Conservation (phyloP, 495 filamentous ascomycete species). For the Elasticomyces elasticus region DNA sequence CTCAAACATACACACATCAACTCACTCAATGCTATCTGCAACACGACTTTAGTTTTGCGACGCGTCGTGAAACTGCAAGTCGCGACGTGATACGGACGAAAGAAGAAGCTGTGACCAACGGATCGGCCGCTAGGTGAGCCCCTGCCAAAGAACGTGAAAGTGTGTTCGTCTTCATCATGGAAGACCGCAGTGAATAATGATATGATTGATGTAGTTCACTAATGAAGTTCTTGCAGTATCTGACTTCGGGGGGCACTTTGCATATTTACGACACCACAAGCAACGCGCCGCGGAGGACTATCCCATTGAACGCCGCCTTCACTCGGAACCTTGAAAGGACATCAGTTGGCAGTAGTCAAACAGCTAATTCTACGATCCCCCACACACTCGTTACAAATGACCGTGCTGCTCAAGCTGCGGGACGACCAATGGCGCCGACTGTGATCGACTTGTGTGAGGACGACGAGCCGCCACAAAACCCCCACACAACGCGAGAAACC, state of each 20-base stretch:
- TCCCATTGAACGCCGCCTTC: neutral
- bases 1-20: neutral
- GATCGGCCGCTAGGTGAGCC: neutral
- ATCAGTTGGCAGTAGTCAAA: neutral
- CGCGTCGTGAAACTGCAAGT: neutral
- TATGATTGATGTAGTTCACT: no score
- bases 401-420: neutral
- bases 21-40: neutral
- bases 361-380: neutral
- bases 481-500: neutral
- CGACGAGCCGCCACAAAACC: neutral
- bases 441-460: neutral
- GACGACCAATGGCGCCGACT: neutral
- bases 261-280: neutral
- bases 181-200: neutral
- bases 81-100: neutral
- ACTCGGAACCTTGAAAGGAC: neutral
- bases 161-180: neutral
- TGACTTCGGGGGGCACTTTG: neutral
- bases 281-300: neutral
- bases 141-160: neutral
- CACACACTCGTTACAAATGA: neutral
- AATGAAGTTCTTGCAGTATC: neutral
- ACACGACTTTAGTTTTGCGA: neutral
- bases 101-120: neutral